Evolutionary conservation across 257 asterid genomes (phyloP).

Genomic region (Linderniella brevidens): DNA sequence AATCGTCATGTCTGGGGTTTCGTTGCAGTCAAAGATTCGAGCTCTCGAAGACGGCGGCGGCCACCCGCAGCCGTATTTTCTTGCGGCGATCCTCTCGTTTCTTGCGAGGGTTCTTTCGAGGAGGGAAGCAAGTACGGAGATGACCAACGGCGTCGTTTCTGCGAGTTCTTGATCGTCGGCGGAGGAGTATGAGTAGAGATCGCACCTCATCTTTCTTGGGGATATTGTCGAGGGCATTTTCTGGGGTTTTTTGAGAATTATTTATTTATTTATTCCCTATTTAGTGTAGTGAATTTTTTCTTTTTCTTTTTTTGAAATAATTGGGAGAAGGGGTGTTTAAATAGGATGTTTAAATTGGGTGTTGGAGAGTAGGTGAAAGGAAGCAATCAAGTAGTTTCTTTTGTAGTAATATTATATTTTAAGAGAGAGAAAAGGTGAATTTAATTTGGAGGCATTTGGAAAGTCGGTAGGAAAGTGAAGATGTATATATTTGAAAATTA

Average conservation of each 20-base stretch:
- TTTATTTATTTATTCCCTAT: too few relatives aligned
- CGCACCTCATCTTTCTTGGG: slow-evolving; percentile 65
- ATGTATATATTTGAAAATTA: slow-evolving; percentile 17
- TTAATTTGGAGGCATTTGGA: slow-evolving; percentile 18
- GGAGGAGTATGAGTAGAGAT: slow-evolving; percentile 53
- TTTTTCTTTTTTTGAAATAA: too few relatives aligned
- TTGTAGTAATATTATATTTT: too few relatives aligned
- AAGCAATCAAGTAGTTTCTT: too few relatives aligned
- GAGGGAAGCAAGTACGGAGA: slow-evolving; percentile 82
- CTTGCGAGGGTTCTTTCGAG: slow-evolving; percentile 69
- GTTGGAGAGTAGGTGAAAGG: neutral
- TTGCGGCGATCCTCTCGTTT: slow-evolving; percentile 40
- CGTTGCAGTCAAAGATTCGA: slow-evolving; percentile 50
- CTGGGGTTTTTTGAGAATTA: neutral
- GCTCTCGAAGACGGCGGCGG: slow-evolving; percentile 18
- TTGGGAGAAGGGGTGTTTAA: neutral
- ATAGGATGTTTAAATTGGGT: neutral
- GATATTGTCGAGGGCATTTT: slow-evolving; percentile 20
- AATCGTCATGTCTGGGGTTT: slow-evolving; percentile 66
- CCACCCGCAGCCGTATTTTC: slow-evolving; percentile 15
- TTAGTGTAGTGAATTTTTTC: too few relatives aligned
- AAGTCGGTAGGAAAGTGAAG: slow-evolving; percentile 34
- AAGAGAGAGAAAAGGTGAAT: neutral
- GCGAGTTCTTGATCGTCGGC: too few relatives aligned
- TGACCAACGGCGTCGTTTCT: slow-evolving; percentile 51